Conservation (phyloP, 2,329 filamentous ascomycete genomes). For the Fusarium virguliforme region DNA sequence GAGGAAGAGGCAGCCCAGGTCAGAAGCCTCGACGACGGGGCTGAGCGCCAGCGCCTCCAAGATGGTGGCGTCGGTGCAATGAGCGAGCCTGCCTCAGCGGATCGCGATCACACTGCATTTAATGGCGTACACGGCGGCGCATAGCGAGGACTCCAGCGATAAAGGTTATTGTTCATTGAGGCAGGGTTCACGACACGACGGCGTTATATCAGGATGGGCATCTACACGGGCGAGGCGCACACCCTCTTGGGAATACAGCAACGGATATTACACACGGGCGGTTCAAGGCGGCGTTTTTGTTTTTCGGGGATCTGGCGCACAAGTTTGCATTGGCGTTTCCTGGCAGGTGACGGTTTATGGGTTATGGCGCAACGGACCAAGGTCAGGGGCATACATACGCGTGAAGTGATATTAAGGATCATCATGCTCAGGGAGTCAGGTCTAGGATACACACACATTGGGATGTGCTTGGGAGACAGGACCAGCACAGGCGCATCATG, state of each 20-base stretch:
- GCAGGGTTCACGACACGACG: slow-evolving; percentile 31
- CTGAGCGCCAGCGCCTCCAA: slow-evolving; percentile 20
- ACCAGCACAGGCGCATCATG: slow-evolving; percentile 37
- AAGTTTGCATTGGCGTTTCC: slow-evolving; percentile 16
- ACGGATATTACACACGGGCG: slow-evolving; percentile 18
- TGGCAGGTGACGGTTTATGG: slow-evolving; percentile 13
- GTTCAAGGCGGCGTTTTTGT: slow-evolving; percentile 40
- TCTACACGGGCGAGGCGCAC: slow-evolving; percentile 45
- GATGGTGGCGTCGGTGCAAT: slow-evolving; percentile 19
- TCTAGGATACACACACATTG: neutral
- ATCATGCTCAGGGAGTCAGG: slow-evolving; percentile 24
- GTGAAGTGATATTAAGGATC: slow-evolving; percentile 13
- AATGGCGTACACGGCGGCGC: slow-evolving; percentile 22
- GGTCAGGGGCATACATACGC: slow-evolving; percentile 23
- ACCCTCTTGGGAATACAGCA: slow-evolving; percentile 27
- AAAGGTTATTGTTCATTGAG: slow-evolving; percentile 14
- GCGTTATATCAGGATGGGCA: slow-evolving; percentile 43
- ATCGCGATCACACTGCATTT: slow-evolving; percentile 4
- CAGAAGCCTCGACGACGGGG: slow-evolving; percentile 21
- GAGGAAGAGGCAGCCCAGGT: slow-evolving; percentile 29
- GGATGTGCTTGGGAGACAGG: slow-evolving; percentile 42
- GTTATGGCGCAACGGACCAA: slow-evolving; percentile 31
- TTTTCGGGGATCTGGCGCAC: slow-evolving; percentile 6
- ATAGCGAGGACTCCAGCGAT: slow-evolving; percentile 23
- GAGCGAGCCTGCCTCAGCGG: neutral